Percentiles rank a stretch among this genome's conserved stretches.
Evolutionary conservation across 2,329 filamentous ascomycete species (phyloP).

Genomic region (Epichloe amarillans): DNA sequence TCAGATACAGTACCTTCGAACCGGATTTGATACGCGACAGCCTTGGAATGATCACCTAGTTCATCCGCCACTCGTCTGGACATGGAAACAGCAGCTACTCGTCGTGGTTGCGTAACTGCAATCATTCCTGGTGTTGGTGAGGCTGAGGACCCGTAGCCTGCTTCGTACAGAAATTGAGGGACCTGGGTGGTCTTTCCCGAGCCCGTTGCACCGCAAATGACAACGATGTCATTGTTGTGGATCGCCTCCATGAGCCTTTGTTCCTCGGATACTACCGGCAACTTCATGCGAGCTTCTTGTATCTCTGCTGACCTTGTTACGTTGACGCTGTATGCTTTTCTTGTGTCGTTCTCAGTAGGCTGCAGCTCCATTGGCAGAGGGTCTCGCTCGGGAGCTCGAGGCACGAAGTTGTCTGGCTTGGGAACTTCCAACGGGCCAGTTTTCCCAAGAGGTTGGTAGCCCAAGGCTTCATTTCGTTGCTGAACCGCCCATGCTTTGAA

Average conservation of each 20-base stretch:
- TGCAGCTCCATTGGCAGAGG: conserved; percentile 54
- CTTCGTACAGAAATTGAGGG: conserved; percentile 90
- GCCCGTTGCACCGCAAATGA: conserved; percentile 89
- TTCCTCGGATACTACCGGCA: conserved; percentile 89
- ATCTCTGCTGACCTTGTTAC: conserved; percentile 60
- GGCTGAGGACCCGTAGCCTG: conserved; percentile 69
- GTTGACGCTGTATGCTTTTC: conserved; percentile 65
- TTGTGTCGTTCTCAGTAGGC: conserved; percentile 42
- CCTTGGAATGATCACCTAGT: conserved; percentile 60
- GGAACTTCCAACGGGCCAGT: conserved; percentile 36
- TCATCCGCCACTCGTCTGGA: conserved; percentile 83
- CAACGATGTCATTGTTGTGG: conserved; percentile 77
- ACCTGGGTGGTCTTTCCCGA: conserved; percentile 97
- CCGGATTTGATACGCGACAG: conserved; percentile 85
- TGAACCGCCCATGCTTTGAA: conserved; percentile 92
- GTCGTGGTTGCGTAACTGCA: conserved; percentile 83
- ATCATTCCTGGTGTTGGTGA: conserved; percentile 84
- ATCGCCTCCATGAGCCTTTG: conserved; percentile 98
- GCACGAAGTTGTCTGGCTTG: conserved; percentile 48
- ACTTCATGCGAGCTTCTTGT: conserved; percentile 60
- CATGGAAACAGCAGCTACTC: conserved; percentile 95
- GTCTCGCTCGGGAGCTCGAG: conserved; percentile 56
- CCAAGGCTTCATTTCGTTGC: conserved; percentile 72
- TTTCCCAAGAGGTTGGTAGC: conserved; percentile 38
- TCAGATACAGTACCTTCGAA: conserved; percentile 75